A percentile compares a stretch with the other conserved stretches of the same genome.
These are phyloP conservation scores for Termitomyces sp. DNA, from an alignment of 768 basidiomycete genomes.

Conservation along the genomic window DNA sequence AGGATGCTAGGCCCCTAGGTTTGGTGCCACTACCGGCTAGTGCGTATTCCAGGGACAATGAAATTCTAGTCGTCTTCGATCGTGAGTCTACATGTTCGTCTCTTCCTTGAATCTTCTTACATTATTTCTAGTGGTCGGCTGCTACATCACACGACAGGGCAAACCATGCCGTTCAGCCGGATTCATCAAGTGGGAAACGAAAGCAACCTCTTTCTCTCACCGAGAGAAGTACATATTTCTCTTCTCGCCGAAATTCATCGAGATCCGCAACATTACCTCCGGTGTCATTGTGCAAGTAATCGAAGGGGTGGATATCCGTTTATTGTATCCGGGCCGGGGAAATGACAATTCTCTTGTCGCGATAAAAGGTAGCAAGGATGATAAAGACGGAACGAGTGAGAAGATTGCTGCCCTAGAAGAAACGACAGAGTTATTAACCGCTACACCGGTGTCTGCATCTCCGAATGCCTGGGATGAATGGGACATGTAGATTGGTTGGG, in stretches of 20 bases:
- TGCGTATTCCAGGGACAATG: slow-evolving; percentile 24
- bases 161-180: slow-evolving; percentile 51
- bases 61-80: slow-evolving; percentile 72
- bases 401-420: slow-evolving; percentile 63
- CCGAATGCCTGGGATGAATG: slow-evolving; percentile 65
- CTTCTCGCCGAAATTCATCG: slow-evolving; percentile 70
- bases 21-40: slow-evolving; percentile 41
- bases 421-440: slow-evolving; percentile 50
- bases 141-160: slow-evolving; percentile 70
- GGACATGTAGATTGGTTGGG: slow-evolving; percentile 43
- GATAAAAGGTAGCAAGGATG: slow-evolving; percentile 56
- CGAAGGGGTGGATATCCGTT: slow-evolving; percentile 63
- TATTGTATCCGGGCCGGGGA: slow-evolving; percentile 44
- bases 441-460: slow-evolving; percentile 24
- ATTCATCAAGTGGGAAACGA: slow-evolving; percentile 77
- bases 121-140: slow-evolving; percentile 53
- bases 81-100: slow-evolving; percentile 33
- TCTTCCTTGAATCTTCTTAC: slow-evolving; percentile 1
- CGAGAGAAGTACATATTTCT: slow-evolving; percentile 64
- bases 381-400: slow-evolving; percentile 52
- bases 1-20: slow-evolving; percentile 58
- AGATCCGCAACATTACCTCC: slow-evolving; percentile 59
- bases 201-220: slow-evolving; percentile 53
- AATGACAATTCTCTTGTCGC: slow-evolving; percentile 54
- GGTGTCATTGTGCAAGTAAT: slow-evolving; percentile 80